These are phyloP conservation scores for Poronia punctata DNA, from an alignment of 495 filamentous ascomycete genomes.

Conservation along the genomic window DNA sequence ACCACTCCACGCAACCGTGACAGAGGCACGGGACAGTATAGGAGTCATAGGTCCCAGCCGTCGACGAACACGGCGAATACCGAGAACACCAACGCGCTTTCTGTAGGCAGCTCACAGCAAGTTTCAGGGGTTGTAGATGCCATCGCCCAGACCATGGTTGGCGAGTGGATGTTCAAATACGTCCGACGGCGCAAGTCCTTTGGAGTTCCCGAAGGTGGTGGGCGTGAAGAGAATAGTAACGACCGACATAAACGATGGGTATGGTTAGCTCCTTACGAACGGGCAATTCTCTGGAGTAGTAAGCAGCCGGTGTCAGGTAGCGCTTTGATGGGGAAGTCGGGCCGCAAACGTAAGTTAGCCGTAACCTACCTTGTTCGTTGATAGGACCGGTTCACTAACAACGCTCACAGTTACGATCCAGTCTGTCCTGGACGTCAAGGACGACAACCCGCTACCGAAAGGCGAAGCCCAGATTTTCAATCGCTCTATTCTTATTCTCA, in stretches of 20 bases:
- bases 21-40: conserved; percentile 27
- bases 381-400: conserved; percentile 5
- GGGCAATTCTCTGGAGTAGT: conserved; percentile 95
- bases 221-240: conserved; percentile 50
- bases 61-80: conserved; percentile 52
- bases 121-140: conserved; percentile 88
- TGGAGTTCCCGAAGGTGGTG: conserved; percentile 61
- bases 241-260: conserved; percentile 94
- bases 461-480: conserved; percentile 63
- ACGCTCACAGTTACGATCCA: conserved; percentile 73
- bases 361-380: background rate
- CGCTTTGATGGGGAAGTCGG: conserved; percentile 89
- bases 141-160: conserved; percentile 97
- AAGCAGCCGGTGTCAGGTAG: conserved; percentile 87
- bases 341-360: conserved; percentile 87
- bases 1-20: conserved; percentile 48
- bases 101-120: conserved; percentile 55
- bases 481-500: conserved; percentile 90
- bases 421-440: conserved; percentile 93
- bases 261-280: conserved; percentile 94
- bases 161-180: conserved; percentile 99
- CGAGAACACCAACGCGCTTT: conserved; percentile 40
- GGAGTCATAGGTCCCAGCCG: conserved; percentile 42
- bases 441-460: conserved; percentile 84
- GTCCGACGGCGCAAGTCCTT: conserved; percentile 89